Base-by-base conservation (phyloP, 495 filamentous ascomycete genomes). In the Tuber indicum region DNA sequence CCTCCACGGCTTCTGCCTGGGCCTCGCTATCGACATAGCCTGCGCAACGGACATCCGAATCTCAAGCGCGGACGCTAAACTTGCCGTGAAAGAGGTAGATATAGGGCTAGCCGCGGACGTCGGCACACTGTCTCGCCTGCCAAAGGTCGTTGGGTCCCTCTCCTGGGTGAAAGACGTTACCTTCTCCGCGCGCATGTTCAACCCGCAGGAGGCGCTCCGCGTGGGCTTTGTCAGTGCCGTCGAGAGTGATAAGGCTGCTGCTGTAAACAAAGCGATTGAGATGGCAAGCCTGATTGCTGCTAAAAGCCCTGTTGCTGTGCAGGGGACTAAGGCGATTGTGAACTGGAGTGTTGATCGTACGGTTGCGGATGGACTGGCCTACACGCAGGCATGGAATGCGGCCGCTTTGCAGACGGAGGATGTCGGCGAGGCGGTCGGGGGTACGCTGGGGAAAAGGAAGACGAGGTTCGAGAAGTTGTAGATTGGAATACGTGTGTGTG, bases 51-150 rank as follows among this genome's bases (percentile, higher is more conserved):
- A 98, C 82, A 88, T 99, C 73, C 90, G 96, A 19, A 85, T 98
- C 75, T 92, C 89, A 80, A 86, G 90, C 0, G 81, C 85, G 21
- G 87, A 90, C 72, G 87, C 90, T 1, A 86, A 86, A 41, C 92
- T 98, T 79, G 86, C 90, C 0, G 93, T 98, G 39, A 97, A 97
- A 83, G 96, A 98, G 86, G 93, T 97, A 21, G 96, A 98, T 83
- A 96, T 98, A 49, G 96, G 96, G 1, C 84, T 99, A 43, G 96
- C 96, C 19, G 96, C 96, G 23, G 96, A 99, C 84, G 90, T 98
- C 71, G 96, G 96, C 23, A 97, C 94, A 2, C 85, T 99, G 58
- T 90, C 88, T 36, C 91, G 96, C 3, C 86, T 99, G 66, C 96
- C 96, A 45, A 96, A 96, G 85, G 86, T 92, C 12, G 93, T 97